Conservation (phyloP, 2,329 filamentous ascomycete genomes). For the Zelopaecilomyces penicillatus region DNA sequence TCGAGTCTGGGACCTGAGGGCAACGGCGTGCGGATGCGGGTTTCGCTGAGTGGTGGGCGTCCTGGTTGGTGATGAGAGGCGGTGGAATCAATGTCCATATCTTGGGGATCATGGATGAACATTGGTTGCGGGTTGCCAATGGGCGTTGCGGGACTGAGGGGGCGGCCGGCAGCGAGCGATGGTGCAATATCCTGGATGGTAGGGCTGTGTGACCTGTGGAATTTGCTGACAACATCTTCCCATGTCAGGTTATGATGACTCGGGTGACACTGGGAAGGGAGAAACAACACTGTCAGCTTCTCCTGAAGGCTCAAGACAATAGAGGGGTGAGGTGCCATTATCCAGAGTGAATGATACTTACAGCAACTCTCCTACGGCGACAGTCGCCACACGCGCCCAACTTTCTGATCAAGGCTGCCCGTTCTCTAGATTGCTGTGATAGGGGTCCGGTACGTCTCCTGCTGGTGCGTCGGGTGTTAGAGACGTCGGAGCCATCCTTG, state of each 20-base stretch:
- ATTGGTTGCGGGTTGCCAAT: conserved; percentile 28
- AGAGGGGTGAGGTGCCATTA: not conserved
- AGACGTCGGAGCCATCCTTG: conserved; percentile 46
- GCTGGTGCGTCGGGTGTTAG: conserved; percentile 45
- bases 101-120: conserved; percentile 38
- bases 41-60: conserved; percentile 35
- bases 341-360: conserved; percentile 30
- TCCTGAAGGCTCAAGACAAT: not conserved
- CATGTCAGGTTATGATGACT: conserved; percentile 53
- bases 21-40: conserved; percentile 46
- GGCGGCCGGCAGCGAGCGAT: conserved; percentile 30
- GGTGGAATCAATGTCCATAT: conserved; percentile 46
- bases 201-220: conserved; percentile 43
- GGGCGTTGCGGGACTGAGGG: conserved; percentile 37
- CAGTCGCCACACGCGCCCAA: conserved; percentile 50
- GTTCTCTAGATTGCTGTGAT: conserved; percentile 49
- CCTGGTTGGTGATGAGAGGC: conserved; percentile 25
- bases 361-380: conserved; percentile 47
- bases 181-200: conserved; percentile 41
- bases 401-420: conserved; percentile 51
- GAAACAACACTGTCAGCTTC: conserved; percentile 2
- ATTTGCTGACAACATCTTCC: conserved; percentile 49
- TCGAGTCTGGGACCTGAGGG: conserved; percentile 48
- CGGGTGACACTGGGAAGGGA: conserved; percentile 42
- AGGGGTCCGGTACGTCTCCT: conserved; percentile 52